Base-by-base conservation (phyloP, 1,139 yeast species). In the Protomyces macrosporus region DNA sequence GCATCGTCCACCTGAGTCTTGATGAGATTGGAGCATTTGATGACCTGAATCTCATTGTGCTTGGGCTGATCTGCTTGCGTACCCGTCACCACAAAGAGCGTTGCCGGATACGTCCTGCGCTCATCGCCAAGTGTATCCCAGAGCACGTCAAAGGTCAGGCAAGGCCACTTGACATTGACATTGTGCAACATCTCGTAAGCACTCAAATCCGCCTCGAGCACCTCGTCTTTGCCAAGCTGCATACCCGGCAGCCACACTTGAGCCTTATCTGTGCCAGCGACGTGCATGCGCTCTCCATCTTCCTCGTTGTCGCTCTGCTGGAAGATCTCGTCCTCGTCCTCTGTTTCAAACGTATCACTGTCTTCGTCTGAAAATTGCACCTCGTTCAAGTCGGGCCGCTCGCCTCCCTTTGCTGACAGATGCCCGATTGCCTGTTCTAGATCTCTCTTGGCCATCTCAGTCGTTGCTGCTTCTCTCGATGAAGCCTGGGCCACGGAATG, bases 181-280 rank as follows among this genome's bases (percentile, higher is more conserved):
- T 89, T 89, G 76, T 93, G 99, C 66, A 93, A 79, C 98, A 93
- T 91, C 72, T 93, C 96, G 74, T 95, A 93, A 3, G 93, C 97
- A 14, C 93, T 80, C 64, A 96, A 96, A 76, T 93, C 98, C 1
- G 98, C 97, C 76, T 93, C 98, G 73, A 93, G 81, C 7, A 88
- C 95, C 77, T 93, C 98, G 77, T 90, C 96, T 1, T 96, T 96
- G 0, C 97, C 98, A 69, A 93, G 79, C 4, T 53, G 72, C 71
- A 35, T 73, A 73, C 58, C 72, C 69, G 52, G 65, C 65, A 69
- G 54, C 67, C 70, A 65, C 62, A 51, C 74, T 58, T 74, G 74
- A 12, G 63, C 70, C 33, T 71, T 71, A 9, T 77, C 80, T 57
- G 83, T 89, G 14, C 84, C 89, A 45, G 80, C 83, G 16, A 85